Evolutionary conservation across 1,284 basidiomycete species (phyloP).

Genomic region (Singerocomus rubriflavus): DNA sequence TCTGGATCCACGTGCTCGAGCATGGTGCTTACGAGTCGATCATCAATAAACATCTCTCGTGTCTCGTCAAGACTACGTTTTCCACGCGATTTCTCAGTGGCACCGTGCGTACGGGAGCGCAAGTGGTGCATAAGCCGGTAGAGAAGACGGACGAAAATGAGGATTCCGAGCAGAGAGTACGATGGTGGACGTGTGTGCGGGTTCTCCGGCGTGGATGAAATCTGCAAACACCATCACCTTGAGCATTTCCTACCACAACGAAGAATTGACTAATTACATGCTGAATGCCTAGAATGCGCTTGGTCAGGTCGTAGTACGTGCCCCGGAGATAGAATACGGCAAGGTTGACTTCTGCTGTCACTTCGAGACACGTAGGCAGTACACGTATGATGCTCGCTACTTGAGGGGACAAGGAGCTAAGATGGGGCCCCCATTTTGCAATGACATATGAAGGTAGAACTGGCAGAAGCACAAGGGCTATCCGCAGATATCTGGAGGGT

Average conservation of each 20-base stretch:
- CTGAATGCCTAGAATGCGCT: constrained; percentile 67
- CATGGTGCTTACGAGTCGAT: constrained; percentile 57
- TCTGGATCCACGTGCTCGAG: constrained; percentile 54
- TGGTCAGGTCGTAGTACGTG: constrained; percentile 72
- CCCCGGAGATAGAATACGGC: constrained; percentile 81
- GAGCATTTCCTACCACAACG: not conserved
- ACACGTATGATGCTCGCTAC: constrained; percentile 40
- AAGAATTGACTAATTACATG: constrained; percentile 52
- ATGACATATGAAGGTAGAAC: constrained; percentile 60
- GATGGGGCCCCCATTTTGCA: constrained; percentile 44
- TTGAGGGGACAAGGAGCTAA: constrained; percentile 35
- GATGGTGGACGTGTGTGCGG: constrained; percentile 75
- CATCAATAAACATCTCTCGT: constrained; percentile 61
- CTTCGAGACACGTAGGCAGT: constrained; percentile 49
- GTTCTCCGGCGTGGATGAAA: constrained; percentile 68
- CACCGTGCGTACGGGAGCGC: constrained; percentile 28
- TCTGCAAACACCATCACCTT: constrained; percentile 40
- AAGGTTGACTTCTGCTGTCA: constrained; percentile 71
- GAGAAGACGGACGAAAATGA: constrained; percentile 69
- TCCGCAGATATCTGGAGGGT: constrained; percentile 45
- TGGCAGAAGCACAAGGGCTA: constrained; percentile 63
- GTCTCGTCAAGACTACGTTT: constrained; percentile 33
- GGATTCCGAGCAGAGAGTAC: constrained; percentile 79
- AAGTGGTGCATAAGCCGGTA: constrained; percentile 55
- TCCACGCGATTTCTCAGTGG: constrained; percentile 30